Percentiles rank a stretch among this genome's conserved stretches.
Evolutionary conservation across 106 monocot species (phyloP).

Genomic region (Triglochin maritima): DNA sequence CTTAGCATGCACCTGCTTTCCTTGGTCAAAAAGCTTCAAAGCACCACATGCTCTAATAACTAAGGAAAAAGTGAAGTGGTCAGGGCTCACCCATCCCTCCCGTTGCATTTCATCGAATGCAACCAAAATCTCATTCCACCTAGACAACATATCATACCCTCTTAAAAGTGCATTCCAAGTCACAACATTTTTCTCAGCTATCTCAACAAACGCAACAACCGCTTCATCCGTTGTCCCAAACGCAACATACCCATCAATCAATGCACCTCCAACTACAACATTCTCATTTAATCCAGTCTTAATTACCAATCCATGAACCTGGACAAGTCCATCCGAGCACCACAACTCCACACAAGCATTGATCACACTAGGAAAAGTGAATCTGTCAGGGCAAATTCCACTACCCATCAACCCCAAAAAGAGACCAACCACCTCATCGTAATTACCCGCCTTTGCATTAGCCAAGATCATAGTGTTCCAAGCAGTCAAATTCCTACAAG

Average conservation of each 20-base stretch:
- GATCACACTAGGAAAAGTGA: conserved; percentile 22
- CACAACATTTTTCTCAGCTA: conserved; percentile 9
- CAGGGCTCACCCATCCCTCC: background rate
- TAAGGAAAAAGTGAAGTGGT: conserved; percentile 17
- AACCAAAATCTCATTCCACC: conserved; percentile 10
- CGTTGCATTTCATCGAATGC: background rate
- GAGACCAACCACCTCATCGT: conserved; percentile 8
- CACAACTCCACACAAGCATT: conserved; percentile 6
- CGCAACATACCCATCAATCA: conserved; percentile 8
- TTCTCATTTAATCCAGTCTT: conserved; percentile 7
- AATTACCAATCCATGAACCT: conserved; percentile 12
- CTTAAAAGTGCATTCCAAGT: conserved; percentile 10
- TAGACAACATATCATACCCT: conserved; percentile 4
- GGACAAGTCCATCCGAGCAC: background rate
- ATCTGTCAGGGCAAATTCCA: conserved; percentile 8
- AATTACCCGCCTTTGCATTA: background rate
- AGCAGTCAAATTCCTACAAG: conserved; percentile 15
- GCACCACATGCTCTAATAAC: conserved; percentile 9
- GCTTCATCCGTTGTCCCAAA: conserved; percentile 14
- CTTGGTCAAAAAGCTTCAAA: conserved; percentile 9
- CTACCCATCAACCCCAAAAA: conserved; percentile 6
- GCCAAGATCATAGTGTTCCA: conserved; percentile 15
- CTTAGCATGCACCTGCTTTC: conserved; percentile 18
- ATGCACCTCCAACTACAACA: conserved; percentile 6
- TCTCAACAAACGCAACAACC: conserved; percentile 3